Evolutionary conservation across 352 stramenopile genomes (phyloP).

Genomic region (Phytophthora aleatoria): DNA sequence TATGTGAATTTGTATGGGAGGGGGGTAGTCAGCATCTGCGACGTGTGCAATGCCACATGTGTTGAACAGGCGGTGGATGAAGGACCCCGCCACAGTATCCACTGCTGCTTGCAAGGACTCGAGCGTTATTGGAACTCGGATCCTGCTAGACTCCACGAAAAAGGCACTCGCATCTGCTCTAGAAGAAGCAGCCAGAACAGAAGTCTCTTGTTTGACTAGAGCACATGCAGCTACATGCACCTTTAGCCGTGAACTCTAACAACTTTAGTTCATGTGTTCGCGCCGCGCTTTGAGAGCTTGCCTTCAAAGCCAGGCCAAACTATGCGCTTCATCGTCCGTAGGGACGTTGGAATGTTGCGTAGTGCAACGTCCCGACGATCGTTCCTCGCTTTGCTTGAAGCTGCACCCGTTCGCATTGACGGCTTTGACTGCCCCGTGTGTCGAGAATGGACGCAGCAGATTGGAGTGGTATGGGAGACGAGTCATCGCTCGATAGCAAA

Average conservation of each 20-base stretch:
- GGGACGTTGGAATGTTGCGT: not conserved
- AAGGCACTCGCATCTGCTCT: not conserved
- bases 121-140: not conserved
- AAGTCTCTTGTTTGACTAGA: not conserved
- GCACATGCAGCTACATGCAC: not conserved
- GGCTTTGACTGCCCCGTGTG: slow-evolving; percentile 16
- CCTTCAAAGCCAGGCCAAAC: not conserved
- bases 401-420: slow-evolving; percentile 11
- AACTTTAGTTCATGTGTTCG: no score
- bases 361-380: slow-evolving; percentile 16
- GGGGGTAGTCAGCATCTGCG: slow-evolving; percentile 24
- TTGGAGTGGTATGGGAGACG: slow-evolving; percentile 19
- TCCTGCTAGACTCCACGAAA: not conserved
- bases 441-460: slow-evolving; percentile 14
- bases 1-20: slow-evolving; percentile 4
- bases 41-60: slow-evolving; percentile 31
- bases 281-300: not conserved
- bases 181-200: not conserved
- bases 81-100: slow-evolving; percentile 10
- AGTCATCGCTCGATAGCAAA: slow-evolving; percentile 8
- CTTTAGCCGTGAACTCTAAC: no score
- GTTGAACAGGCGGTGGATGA: slow-evolving; percentile 20
- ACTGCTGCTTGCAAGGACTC: not conserved
- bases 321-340: slow-evolving; percentile 1
- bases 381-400: slow-evolving; percentile 21